Evolutionary conservation across 2,329 filamentous ascomycete genomes (phyloP), one percentile per base, ranked within the genome.

Genomic region (Alternaria sp.): DNA sequence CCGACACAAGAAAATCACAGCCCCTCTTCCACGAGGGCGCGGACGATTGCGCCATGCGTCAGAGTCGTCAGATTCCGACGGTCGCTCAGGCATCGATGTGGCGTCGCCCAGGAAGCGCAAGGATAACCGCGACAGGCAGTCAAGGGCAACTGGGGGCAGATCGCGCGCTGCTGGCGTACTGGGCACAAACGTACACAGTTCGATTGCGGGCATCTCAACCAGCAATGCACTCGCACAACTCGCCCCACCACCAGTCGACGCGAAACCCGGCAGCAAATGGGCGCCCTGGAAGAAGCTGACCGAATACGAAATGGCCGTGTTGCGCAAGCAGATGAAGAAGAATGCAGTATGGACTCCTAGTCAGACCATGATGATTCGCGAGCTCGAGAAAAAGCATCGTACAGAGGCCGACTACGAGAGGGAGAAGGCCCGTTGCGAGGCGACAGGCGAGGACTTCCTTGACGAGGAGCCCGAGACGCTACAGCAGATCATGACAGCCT

Each of bases 261-360:
- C 86, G 7, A 79, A 79, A 53, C 80, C 84, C 24, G 87, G 87
- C 44, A 88, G 85, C 74, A 83, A 84, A 68, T 84, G 84, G 76
- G 78, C 83, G 60, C 87, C 87, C 2, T 89, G 87, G 87, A 80
- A 86, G 67, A 85, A 86, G 56, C 77, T 89, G 61, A 89, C 87
- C 3, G 86, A 88, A 65, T 89, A 84, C 78, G 87, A 89, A 69
- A 87, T 89, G 86, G 87, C 86, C 5, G 86, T 87, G 62, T 82
- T 95, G 7, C 83, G 91, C 60, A 95, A 95, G 78, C 85, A 90
- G 17, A 95, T 95, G 91, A 95, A 95, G 84, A 95, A 95, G 82
- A 95, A 95, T 71, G 90, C 91, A 0, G 88, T 91, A 4, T 95
- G 91, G 91, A 88, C 86, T 3, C 91, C 91, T 0, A 93, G 90